These are phyloP conservation scores for Lentinus brumalis DNA, from an alignment of 768 basidiomycete genomes.

Conservation along the genomic window DNA sequence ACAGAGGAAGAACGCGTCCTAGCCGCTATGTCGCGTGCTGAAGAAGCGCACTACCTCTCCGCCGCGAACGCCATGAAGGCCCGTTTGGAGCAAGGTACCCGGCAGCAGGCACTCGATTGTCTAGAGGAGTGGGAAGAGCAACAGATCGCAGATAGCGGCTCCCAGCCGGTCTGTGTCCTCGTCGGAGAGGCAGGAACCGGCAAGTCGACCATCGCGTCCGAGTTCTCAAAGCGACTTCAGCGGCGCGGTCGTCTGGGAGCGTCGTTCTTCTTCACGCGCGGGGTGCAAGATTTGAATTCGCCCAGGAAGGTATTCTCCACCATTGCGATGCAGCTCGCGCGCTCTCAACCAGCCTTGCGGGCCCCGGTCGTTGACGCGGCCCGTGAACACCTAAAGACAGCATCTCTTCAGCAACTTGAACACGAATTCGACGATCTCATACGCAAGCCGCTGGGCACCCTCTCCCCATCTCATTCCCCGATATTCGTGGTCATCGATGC, in stretches of 20 bases:
- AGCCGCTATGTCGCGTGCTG: no score
- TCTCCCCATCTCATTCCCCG: not conserved
- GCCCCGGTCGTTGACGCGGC: slow-evolving; percentile 10
- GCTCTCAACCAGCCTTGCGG: slow-evolving; percentile 5
- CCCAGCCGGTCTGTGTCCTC: slow-evolving; percentile 29
- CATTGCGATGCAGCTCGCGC: slow-evolving; percentile 33
- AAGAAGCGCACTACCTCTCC: no score
- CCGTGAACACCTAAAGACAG: not conserved
- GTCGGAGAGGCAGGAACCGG: slow-evolving; percentile 38
- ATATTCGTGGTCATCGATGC: slow-evolving; percentile 39
- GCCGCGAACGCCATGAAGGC: no score
- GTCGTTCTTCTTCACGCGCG: slow-evolving; percentile 35
- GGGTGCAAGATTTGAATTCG: slow-evolving; percentile 18
- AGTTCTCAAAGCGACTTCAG: slow-evolving; percentile 28
- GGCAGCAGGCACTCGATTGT: no score
- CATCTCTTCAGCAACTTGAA: not conserved
- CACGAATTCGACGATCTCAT: slow-evolving; percentile 12
- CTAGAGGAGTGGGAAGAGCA: no score
- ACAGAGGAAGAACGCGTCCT: no score
- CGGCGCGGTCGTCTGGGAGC: slow-evolving; percentile 31
- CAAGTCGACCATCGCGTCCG: slow-evolving; percentile 40
- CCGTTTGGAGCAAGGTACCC: no score
- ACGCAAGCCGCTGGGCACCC: slow-evolving; percentile 2
- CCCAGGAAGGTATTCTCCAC: slow-evolving; percentile 33
- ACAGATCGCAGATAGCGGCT: no score